A percentile compares a stretch with the other conserved stretches of the same genome.
Evolutionary conservation across 169 alveolate genomes (phyloP).

Genomic region (Cyclospora cayetanensis): DNA sequence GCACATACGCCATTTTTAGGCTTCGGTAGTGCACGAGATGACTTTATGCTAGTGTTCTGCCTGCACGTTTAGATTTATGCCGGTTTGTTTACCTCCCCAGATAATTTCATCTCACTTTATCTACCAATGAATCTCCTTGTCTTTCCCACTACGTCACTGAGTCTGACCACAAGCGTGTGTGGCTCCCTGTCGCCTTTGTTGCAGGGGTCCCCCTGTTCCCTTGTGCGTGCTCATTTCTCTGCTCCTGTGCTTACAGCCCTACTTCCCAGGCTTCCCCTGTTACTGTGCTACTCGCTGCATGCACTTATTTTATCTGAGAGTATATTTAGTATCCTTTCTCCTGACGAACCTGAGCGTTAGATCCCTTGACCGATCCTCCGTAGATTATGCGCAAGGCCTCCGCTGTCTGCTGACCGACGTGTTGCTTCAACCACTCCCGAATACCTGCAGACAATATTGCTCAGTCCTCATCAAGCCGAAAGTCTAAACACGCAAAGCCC

Average conservation of each 20-base stretch:
- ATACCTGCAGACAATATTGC: slow-evolving; percentile 69
- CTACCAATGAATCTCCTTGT: no score
- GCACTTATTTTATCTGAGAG: background rate
- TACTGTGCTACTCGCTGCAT: background rate
- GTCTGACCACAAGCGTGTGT: no score
- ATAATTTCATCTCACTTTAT: no score
- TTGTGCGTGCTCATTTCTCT: no score
- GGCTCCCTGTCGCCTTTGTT: no score
- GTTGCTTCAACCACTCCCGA: slow-evolving; percentile 82
- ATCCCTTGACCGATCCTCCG: slow-evolving; percentile 98
- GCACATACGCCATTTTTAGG: no score
- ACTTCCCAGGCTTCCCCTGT: background rate
- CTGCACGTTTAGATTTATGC: no score
- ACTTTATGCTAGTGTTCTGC: no score
- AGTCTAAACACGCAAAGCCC: background rate
- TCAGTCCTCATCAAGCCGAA: background rate
- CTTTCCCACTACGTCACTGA: no score
- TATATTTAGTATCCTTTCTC: background rate
- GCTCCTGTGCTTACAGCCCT: background rate
- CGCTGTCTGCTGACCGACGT: slow-evolving; percentile 87
- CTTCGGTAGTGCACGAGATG: no score
- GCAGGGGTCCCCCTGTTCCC: no score
- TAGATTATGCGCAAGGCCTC: slow-evolving; percentile 92
- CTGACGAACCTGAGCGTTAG: slow-evolving; percentile 84
- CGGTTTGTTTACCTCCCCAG: no score